Evolutionary conservation across 2,329 filamentous ascomycete genomes (phyloP).

Genomic region (Verticillium zaregamsianum): DNA sequence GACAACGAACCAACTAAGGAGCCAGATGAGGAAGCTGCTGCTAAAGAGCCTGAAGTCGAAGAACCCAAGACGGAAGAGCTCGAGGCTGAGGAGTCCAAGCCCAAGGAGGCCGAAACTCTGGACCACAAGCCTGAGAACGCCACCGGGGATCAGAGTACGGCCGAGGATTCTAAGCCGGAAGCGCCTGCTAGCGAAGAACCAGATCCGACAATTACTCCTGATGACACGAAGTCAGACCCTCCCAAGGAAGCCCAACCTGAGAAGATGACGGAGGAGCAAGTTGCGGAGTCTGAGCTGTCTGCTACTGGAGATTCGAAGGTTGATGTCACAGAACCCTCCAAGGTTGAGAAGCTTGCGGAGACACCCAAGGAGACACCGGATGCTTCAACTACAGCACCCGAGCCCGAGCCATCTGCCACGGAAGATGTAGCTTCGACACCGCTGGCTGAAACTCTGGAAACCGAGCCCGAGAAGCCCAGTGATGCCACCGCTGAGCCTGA

Average conservation of each 20-base stretch:
- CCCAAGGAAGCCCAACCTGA: background rate
- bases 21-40: background rate
- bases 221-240: background rate
- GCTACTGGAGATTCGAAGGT: background rate
- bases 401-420: background rate
- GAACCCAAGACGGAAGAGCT: constrained; percentile 1
- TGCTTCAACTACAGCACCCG: background rate
- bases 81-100: constrained; percentile 1
- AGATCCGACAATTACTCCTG: background rate
- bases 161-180: background rate
- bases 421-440: background rate
- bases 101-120: background rate
- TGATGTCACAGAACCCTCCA: background rate
- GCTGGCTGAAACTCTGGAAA: background rate
- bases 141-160: background rate
- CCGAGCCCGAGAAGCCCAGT: background rate
- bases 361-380: background rate
- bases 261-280: too few species aligned
- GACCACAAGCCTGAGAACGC: background rate
- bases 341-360: background rate
- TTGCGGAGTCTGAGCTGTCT: background rate
- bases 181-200: background rate
- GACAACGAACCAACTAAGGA: background rate
- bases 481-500: background rate
- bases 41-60: background rate